Conservation (phyloP, 768 basidiomycete species). For the Gymnopilus dilepis region DNA sequence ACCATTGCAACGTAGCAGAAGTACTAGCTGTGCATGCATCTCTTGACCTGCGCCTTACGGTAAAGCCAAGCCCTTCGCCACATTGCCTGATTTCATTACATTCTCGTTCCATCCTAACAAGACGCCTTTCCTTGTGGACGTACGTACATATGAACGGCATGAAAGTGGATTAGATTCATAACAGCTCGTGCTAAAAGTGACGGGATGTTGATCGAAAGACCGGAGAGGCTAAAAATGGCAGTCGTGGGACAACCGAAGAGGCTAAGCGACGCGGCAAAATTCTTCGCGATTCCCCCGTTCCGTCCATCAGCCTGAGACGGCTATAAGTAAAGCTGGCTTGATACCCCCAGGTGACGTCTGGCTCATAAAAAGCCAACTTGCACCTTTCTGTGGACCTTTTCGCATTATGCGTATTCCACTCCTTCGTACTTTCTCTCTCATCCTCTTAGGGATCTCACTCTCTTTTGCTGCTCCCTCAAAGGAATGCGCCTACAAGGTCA, state of each 20-base stretch:
- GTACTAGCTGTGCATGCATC: too few species aligned
- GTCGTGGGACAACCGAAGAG: conserved; percentile 8
- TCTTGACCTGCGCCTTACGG: too few species aligned
- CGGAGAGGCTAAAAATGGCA: conserved; percentile 9
- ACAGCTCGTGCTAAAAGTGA: conserved; percentile 5
- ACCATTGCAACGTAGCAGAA: too few species aligned
- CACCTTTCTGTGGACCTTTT: not conserved
- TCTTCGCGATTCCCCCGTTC: not conserved
- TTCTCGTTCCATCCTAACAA: not conserved
- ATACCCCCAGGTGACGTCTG: conserved; percentile 12
- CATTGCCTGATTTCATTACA: not conserved
- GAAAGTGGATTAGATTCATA: not conserved
- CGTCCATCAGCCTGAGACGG: conserved; percentile 1
- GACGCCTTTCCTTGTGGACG: not conserved
- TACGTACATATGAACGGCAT: not conserved
- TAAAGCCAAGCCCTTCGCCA: too few species aligned
- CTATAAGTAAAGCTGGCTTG: conserved; percentile 1
- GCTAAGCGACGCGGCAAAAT: conserved; percentile 1
- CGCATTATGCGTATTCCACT: conserved; percentile 20
- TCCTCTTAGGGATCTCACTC: conserved; percentile 24
- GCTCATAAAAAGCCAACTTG: conserved; percentile 10
- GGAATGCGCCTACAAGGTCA: conserved; percentile 37
- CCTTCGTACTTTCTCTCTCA: conserved; percentile 21
- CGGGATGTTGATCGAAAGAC: not conserved
- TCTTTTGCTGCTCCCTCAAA: conserved; percentile 28